A percentile compares a stretch with the other conserved stretches of the same genome.
Evolutionary conservation across 2,329 filamentous ascomycete genomes (phyloP).

Genomic region (Hypoxylon sp.): DNA sequence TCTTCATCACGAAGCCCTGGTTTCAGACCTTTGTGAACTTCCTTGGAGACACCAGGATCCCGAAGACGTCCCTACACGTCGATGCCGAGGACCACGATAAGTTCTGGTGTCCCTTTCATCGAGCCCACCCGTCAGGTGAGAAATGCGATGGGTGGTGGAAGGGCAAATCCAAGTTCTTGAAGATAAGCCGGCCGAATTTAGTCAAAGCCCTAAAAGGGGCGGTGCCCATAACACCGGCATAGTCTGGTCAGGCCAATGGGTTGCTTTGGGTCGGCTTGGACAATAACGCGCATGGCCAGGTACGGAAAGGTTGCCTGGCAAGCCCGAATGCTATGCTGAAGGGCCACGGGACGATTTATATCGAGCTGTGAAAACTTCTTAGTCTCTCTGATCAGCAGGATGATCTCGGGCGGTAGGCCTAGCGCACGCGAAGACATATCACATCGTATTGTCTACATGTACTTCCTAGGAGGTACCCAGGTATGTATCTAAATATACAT

Average conservation of each 20-base stretch:
- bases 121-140: constrained; percentile 22
- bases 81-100: constrained; percentile 34
- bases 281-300: too few relatives aligned
- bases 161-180: constrained; percentile 31
- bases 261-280: too few relatives aligned
- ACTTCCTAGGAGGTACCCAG: too few relatives aligned
- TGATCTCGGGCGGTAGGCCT: too few relatives aligned
- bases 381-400: too few relatives aligned
- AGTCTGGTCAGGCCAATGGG: neutral
- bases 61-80: constrained; percentile 31
- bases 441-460: too few relatives aligned
- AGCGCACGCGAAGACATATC: too few relatives aligned
- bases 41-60: constrained; percentile 26
- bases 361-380: too few relatives aligned
- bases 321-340: too few relatives aligned
- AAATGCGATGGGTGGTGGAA: constrained; percentile 38
- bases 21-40: constrained; percentile 45
- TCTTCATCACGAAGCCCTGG: constrained; percentile 35
- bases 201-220: constrained; percentile 31
- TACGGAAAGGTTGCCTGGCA: too few relatives aligned
- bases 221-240: neutral
- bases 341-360: too few relatives aligned
- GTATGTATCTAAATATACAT: too few relatives aligned
- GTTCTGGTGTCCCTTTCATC: constrained; percentile 44
- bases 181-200: constrained; percentile 32